phyloP scores from a whole-genome alignment of 176 grass and related monocot species.

The Oryza australiensis region DNA sequence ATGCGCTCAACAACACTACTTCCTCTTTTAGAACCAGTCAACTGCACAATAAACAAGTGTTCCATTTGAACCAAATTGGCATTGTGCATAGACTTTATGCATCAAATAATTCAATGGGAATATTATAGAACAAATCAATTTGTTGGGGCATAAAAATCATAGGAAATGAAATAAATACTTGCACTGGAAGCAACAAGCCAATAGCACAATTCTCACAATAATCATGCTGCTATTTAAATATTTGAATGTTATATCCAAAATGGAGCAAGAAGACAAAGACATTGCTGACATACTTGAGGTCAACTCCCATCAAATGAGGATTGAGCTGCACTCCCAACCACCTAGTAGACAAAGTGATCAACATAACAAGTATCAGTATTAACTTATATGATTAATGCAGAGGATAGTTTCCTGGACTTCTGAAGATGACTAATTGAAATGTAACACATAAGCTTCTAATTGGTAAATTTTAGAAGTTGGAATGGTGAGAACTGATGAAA shows the following conservation, averaged over 20 bases:
- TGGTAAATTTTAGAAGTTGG: background rate
- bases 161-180: background rate
- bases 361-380: slow-evolving; percentile 4
- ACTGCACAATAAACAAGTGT: slow-evolving; percentile 13
- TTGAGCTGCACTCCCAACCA: slow-evolving; percentile 99
- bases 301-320: slow-evolving; percentile 95
- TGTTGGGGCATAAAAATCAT: background rate
- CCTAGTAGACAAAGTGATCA: slow-evolving; percentile 56
- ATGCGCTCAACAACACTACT: background rate
- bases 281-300: slow-evolving; percentile 82
- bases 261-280: slow-evolving; percentile 22
- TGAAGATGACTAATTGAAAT: background rate
- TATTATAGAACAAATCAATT: slow-evolving; percentile 13
- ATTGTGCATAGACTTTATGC: background rate
- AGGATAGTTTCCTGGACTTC: background rate
- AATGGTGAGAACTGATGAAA: slow-evolving; percentile 8
- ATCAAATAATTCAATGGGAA: background rate
- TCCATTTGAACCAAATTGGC: background rate
- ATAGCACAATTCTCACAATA: background rate
- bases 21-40: background rate
- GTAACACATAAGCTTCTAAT: background rate
- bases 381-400: slow-evolving; percentile 6
- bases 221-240: background rate
- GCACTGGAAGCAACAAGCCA: background rate
- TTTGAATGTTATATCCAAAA: background rate